Base-by-base conservation (phyloP, 495 filamentous ascomycete genomes). In the Durotheca rogersii region DNA sequence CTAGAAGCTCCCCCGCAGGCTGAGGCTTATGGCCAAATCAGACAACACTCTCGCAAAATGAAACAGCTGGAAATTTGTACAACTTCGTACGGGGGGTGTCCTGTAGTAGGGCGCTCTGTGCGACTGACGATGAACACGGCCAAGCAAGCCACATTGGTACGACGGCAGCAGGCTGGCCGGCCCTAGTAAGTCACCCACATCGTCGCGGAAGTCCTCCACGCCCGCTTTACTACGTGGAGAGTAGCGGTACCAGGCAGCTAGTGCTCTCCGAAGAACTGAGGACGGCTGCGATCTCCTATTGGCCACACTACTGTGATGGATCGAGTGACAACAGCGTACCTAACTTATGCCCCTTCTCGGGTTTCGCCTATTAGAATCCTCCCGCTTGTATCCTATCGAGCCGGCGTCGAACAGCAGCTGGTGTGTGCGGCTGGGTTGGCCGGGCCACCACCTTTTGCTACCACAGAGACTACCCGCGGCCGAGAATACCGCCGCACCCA, bases 1-100 rank as follows among this genome's bases (percentile, higher is more conserved):
- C 27, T 27, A 7, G 16, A 9, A 25, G 11, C 16, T 32, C 11
- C 7, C 10, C 23, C 25, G 33, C n/a, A n/a, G 41, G 11, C 41
- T 9, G 45, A 40, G 30, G 40, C 36, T 40, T 32, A 33, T 47
- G 29, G 34, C 29, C 35, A 30, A 48, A 50, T 46, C 49, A 49
- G 47, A 44, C 45, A 39, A 39, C 18, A 16, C 1, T 40, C 40
- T 58, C 55, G 44, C 39, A 21, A 58, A 53, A 49, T 58, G 55
- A 58, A 58, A 58, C 55, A 58, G 9, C 44, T 58, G 45, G 55
- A 58, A 49, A 58, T 58, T 58, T 45, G 55, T 35, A 53, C 49
- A 11, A 50, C 49, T 14, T 1, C 23, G 23, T 27, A 27, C 23
- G 9, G 23, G 9, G 23, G 9, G 9, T 27, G 9, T 27, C 9